Evolutionary conservation across 257 asterid genomes (phyloP), one percentile per base, ranked within the genome.

Genomic region (Solanum chmielewskii): DNA sequence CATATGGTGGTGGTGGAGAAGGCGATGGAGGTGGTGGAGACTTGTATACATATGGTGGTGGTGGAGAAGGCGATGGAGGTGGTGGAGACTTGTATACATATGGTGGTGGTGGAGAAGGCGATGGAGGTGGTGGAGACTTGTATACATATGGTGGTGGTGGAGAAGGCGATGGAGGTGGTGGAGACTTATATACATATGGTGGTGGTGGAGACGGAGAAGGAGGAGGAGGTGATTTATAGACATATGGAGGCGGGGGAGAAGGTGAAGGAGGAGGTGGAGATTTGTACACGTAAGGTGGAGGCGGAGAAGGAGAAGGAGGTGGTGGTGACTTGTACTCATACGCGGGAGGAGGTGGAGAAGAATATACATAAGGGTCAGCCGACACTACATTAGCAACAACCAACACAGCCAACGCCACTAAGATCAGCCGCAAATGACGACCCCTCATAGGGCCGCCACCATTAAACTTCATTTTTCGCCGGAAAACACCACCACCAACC

Each of bases 391-490:
- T 86, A 5, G 84, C 59, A 44, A 66, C 71, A 21, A 76, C 84
- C 86, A 89, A 76, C 12, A 86, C 45, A 11, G 83, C 86, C 87
- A 86, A 83, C 18, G 80, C 84, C 88, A 74, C 89, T 49, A 89
- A 10, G 9, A 88, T 27, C 6, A n/a, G 77, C 37, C 68, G 71
- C 84, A 76, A 60, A 12, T 56, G 68, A 47, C 86, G 84, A 68
- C 89, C 91, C 89, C 91, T 21, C 0, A 27, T 5, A 47, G 89
- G 89, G 88, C 74, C 80, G 89, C 89, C 70, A 52, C 85, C 84
- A n/a, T 83, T 87, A 44, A 10, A 71, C 86, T 14, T 84, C 91
- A 89, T 89, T 29, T 73, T 75, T 21, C 7, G 6, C 83, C 75
- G 56, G 80, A 70, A 86, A 83, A 75, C 52, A 20, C 62, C 71